These are phyloP conservation scores for Fibroporia radiculosa DNA, from an alignment of 768 basidiomycete genomes.

Conservation along the genomic window DNA sequence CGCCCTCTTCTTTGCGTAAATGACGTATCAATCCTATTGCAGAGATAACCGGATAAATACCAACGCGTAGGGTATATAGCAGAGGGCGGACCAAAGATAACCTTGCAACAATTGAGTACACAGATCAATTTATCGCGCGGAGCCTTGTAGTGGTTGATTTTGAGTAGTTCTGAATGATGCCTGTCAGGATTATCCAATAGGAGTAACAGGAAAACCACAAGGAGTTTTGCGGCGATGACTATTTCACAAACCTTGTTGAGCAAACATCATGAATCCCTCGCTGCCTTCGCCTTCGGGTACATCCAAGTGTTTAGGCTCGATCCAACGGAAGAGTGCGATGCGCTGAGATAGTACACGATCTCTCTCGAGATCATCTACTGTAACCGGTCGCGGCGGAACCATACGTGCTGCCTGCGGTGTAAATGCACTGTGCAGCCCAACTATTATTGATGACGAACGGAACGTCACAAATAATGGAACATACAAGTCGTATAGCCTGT, in stretches of 20 bases:
- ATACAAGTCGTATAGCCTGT: constrained; percentile 90
- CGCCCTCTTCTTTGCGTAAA: constrained; percentile 74
- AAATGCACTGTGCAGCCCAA: constrained; percentile 60
- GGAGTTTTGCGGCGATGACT: too few species aligned
- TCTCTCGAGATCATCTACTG: constrained; percentile 92
- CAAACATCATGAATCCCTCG: constrained; percentile 82
- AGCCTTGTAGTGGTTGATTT: constrained; percentile 98
- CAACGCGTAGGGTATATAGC: constrained; percentile 5
- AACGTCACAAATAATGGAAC: constrained; percentile 23
- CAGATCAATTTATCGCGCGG: constrained; percentile 98
- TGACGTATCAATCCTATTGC: constrained; percentile 79
- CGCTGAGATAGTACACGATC: constrained; percentile 88
- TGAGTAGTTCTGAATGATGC: constrained; percentile 81
- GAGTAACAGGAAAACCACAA: too few species aligned
- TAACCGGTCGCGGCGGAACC: constrained; percentile 66
- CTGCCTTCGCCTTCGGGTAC: constrained; percentile 69
- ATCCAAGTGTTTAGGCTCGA: constrained; percentile 85
- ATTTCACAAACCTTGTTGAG: constrained; percentile 76
- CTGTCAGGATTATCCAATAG: too few species aligned
- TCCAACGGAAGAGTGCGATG: constrained; percentile 86
- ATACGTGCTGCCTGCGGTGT: constrained; percentile 73
- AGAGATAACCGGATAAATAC: background rate
- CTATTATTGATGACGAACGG: too few species aligned
- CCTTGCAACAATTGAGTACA: constrained; percentile 95
- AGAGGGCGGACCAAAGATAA: constrained; percentile 80